A percentile compares a stretch with the other conserved stretches of the same genome.
phyloP scores from a whole-genome alignment of 306 rosid species.

The Fragaria nilgerrensis region DNA sequence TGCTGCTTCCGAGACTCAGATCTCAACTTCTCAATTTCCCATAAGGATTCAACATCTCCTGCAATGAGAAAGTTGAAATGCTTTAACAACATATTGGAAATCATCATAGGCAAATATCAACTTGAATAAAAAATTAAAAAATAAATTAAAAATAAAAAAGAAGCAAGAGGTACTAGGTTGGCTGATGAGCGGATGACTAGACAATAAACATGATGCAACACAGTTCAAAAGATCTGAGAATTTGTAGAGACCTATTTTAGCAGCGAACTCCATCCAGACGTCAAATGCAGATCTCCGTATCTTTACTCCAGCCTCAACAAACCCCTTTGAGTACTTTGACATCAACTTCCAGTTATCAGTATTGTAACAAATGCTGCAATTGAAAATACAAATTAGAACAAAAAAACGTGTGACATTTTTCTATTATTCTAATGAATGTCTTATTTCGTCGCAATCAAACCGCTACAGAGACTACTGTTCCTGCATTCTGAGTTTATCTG shows the following conservation, averaged over 20 bases:
- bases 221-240: constrained; percentile 14
- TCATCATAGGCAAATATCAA: not conserved
- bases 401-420: not conserved
- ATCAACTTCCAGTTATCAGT: constrained; percentile 67
- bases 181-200: not conserved
- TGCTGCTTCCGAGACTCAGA: constrained; percentile 65
- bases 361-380: constrained; percentile 81
- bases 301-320: constrained; percentile 72
- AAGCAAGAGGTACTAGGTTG: not conserved
- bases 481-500: not conserved
- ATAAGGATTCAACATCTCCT: constrained; percentile 70
- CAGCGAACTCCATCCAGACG: constrained; percentile 73
- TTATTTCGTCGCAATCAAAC: not conserved
- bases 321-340: constrained; percentile 64
- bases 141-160: constrained; percentile 1
- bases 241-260: constrained; percentile 55
- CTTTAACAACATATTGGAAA: constrained; percentile 20
- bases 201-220: not conserved
- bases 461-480: not conserved
- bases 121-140: not conserved
- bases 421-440: not conserved
- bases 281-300: constrained; percentile 68
- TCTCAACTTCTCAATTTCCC: constrained; percentile 76
- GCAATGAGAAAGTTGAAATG: constrained; percentile 24
- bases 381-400: constrained; percentile 22